Conservation (phyloP, 768 basidiomycete genomes). For the Pleurotus ostreatus region DNA sequence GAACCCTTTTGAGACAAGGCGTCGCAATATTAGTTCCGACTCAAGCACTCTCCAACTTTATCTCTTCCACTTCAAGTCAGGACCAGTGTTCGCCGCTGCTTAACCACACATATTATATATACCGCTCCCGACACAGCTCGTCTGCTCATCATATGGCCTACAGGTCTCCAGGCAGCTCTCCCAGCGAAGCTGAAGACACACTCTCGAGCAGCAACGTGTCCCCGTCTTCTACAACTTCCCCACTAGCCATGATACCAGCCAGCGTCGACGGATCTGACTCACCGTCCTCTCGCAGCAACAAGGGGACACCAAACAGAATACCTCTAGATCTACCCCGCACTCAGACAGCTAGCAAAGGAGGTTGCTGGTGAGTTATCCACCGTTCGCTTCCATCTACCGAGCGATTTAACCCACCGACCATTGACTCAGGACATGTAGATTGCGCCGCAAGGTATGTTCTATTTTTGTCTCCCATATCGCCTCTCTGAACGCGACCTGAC, state of each 20-base stretch:
- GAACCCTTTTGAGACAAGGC: not conserved
- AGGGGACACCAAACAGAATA: constrained; percentile 44
- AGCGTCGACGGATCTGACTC: constrained; percentile 21
- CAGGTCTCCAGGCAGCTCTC: constrained; percentile 38
- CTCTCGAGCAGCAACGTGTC: not conserved
- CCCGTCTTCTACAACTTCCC: constrained; percentile 32
- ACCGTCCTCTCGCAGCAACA: constrained; percentile 23
- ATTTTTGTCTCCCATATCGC: not conserved
- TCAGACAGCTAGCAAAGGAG: constrained; percentile 60
- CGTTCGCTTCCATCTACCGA: constrained; percentile 10
- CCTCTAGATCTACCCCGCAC: constrained; percentile 49
- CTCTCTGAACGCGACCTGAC: not conserved
- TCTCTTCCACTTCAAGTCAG: no score
- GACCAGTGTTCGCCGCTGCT: not conserved
- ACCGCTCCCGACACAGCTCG: not conserved
- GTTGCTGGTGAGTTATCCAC: constrained; percentile 63
- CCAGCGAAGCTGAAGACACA: constrained; percentile 26
- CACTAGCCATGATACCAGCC: constrained; percentile 30
- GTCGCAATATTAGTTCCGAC: not conserved
- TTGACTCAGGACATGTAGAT: constrained; percentile 67
- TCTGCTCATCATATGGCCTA: constrained; percentile 39
- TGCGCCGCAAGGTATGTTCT: constrained; percentile 69
- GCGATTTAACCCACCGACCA: constrained; percentile 9
- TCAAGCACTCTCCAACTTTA: not conserved
- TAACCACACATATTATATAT: not conserved